phyloP scores from a whole-genome alignment of 768 basidiomycete species.

The Rhizopogon roseolus region DNA sequence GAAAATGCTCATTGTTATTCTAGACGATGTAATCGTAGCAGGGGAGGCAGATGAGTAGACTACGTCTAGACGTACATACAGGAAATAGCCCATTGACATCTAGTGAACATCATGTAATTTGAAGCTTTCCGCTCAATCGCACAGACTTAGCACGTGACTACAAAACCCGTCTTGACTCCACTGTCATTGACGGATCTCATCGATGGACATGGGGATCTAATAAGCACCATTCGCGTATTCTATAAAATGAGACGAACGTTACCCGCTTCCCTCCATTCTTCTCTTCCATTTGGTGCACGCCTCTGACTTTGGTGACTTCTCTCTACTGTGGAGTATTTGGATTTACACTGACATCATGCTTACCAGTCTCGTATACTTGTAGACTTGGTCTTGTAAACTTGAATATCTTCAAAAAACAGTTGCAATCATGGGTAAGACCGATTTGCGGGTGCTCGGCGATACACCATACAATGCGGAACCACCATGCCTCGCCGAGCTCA shows the following conservation, averaged over 20 bases:
- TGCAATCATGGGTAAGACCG: slow-evolving; percentile 14
- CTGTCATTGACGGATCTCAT: no score
- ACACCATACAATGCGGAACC: slow-evolving; percentile 73
- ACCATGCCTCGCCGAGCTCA: slow-evolving; percentile 50
- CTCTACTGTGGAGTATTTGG: not conserved
- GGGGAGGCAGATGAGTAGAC: slow-evolving; percentile 66
- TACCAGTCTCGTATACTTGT: not conserved
- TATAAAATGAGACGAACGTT: not conserved
- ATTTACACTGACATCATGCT: not conserved
- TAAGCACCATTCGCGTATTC: not conserved
- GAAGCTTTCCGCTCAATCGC: not conserved
- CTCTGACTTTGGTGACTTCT: not conserved
- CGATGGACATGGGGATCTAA: no score
- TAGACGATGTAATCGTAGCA: slow-evolving; percentile 76
- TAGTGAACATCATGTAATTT: slow-evolving; percentile 20
- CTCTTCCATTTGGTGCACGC: not conserved
- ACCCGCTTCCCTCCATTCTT: not conserved
- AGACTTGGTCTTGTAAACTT: not conserved
- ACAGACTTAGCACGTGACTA: not conserved
- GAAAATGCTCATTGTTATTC: slow-evolving; percentile 4
- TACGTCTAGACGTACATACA: slow-evolving; percentile 12
- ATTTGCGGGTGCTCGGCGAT: slow-evolving; percentile 17
- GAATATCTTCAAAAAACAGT: not conserved
- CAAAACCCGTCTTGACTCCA: not conserved
- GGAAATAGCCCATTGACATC: slow-evolving; percentile 8